A percentile compares a stretch with the other conserved stretches of the same genome.
Conservation (phyloP, 768 basidiomycete genomes). For the Floccularia luteovirens region DNA sequence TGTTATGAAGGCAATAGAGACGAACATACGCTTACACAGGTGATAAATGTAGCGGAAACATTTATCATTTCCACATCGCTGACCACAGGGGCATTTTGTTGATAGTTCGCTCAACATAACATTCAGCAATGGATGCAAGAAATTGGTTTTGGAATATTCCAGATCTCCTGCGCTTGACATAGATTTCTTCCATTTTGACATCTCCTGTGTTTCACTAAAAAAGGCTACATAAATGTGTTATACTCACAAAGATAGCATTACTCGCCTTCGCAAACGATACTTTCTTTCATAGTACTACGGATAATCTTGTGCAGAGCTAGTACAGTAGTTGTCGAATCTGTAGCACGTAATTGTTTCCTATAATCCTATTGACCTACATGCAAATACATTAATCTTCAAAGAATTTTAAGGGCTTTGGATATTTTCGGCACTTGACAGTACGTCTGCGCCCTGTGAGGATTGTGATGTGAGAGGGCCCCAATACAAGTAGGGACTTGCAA, state of each 20-base stretch:
- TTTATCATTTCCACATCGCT: slow-evolving; percentile 96
- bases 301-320: slow-evolving; percentile 96
- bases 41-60: slow-evolving; percentile 92
- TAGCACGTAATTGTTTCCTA: slow-evolving; percentile 95
- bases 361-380: slow-evolving; percentile 95
- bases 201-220: slow-evolving; percentile 98
- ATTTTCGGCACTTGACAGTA: slow-evolving; percentile 84
- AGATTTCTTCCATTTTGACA: slow-evolving; percentile 94
- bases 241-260: background rate
- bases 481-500: slow-evolving; percentile 27
- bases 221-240: background rate
- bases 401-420: slow-evolving; percentile 96
- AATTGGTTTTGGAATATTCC: slow-evolving; percentile 82
- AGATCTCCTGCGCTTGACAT: slow-evolving; percentile 96
- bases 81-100: slow-evolving; percentile 85
- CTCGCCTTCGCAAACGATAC: slow-evolving; percentile 77
- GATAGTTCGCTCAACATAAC: slow-evolving; percentile 96
- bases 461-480: slow-evolving; percentile 98
- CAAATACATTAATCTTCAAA: slow-evolving; percentile 98
- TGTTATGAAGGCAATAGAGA: background rate
- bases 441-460: slow-evolving; percentile 87
- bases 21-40: slow-evolving; percentile 73
- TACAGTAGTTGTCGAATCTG: slow-evolving; percentile 97
- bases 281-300: slow-evolving; percentile 91
- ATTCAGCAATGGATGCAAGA: slow-evolving; percentile 93